These are phyloP conservation scores for Coemansia umbellata DNA, from an alignment of 192 early-diverging fungal genomes.

Conservation along the genomic window DNA sequence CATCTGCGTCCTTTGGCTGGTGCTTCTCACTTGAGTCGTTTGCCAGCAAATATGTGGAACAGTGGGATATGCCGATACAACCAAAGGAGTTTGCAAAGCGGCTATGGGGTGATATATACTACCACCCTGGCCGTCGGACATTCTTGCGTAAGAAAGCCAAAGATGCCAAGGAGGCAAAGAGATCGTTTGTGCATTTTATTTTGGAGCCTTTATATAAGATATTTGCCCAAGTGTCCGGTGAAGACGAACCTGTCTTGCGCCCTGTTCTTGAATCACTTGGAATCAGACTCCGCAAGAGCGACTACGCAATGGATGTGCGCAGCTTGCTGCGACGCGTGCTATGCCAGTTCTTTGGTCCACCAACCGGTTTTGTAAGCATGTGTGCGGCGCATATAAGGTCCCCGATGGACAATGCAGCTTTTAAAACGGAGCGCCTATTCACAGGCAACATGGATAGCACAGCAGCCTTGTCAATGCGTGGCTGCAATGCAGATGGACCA, in stretches of 20 bases:
- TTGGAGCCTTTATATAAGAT: conserved; percentile 94
- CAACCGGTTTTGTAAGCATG: conserved; percentile 91
- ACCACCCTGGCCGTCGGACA: conserved; percentile 69
- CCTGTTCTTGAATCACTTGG: conserved; percentile 70
- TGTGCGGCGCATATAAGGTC: conserved; percentile 71
- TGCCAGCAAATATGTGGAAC: conserved; percentile 83
- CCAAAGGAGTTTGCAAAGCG: conserved; percentile 81
- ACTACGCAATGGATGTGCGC: conserved; percentile 79
- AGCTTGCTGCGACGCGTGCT: conserved; percentile 79
- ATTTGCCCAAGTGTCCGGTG: conserved; percentile 64
- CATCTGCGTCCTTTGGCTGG: conserved; percentile 85
- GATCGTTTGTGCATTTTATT: conserved; percentile 96
- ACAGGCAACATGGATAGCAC: conserved; percentile 59
- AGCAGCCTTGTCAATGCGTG: conserved; percentile 64
- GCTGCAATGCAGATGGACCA: conserved; percentile 84
- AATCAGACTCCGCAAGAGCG: conserved; percentile 73
- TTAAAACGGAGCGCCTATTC: conserved; percentile 60
- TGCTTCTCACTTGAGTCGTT: conserved; percentile 91
- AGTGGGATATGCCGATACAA: conserved; percentile 56
- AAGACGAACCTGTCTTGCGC: conserved; percentile 60
- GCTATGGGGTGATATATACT: conserved; percentile 97
- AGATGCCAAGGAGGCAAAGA: conserved; percentile 53
- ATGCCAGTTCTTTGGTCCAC: conserved; percentile 86
- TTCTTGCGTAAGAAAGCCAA: conserved; percentile 71
- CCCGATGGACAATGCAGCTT: conserved; percentile 69